Base-by-base conservation (phyloP, 148 eudicot species). In the Silene latifolia region DNA sequence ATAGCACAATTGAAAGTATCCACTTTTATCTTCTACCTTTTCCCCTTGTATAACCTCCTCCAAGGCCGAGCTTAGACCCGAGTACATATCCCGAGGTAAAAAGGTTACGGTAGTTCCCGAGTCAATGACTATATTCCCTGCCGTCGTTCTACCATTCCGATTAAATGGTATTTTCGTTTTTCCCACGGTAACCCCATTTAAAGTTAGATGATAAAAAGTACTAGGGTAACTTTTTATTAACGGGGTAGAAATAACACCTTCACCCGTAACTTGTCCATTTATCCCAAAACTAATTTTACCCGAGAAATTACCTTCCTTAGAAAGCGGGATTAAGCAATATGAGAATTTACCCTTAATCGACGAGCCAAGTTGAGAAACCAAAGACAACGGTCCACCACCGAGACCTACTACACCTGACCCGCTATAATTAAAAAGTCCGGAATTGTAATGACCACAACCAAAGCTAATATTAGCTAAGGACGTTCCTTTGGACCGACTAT, bases 101-200 rank as follows among this genome's bases (percentile, higher is more conserved):
- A 80, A 42, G 0, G 96, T 90, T 14, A 93, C 51, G 0, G 96
- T 89, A 0, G 98, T 93, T 4, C 98, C 98, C 0, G 96, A 93
- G 62, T 93, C 93, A 10, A 93, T 88, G 53, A 93, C 83, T 47
- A 90, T 89, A 69, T 90, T 90, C 4, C n/a, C n/a, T n/a, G n/a
- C 93, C 93, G 12, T 81, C 8, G 11, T 6, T 7, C 11, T 79
- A 0, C 64, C 47, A 0, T 57, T 5, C 57, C 17, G 67, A 9
- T 57, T 47, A 44, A 62, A 77, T 0, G 77, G 23, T 19, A 77
- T 8, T 14, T 6, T 80, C 18, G 53, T 23, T 15, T 24, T 51
- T 20, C 85, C 90, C 0, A 88, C 74, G 0, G 42, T 46, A 0
- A 90, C 32, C 12, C 82, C 79, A 20, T 90, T 81, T 3, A 93